Evolutionary conservation across 176 grass and related monocot genomes (phyloP).

Genomic region (Tillandsia fasciculata): DNA sequence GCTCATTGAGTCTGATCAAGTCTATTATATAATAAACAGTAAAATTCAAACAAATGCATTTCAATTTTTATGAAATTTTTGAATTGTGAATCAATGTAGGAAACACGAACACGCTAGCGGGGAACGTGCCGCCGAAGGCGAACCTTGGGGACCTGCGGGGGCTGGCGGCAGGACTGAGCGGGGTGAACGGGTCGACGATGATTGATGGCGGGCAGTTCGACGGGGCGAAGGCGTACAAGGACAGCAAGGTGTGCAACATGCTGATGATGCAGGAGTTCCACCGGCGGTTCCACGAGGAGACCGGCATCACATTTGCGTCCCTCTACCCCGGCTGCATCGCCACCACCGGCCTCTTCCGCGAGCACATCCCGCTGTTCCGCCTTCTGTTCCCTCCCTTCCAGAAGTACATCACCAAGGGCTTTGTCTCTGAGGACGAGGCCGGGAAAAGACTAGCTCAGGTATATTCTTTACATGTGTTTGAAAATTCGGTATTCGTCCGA

Average conservation of each 20-base stretch:
- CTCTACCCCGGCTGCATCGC: conserved; percentile 96
- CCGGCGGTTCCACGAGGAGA: conserved; percentile 80
- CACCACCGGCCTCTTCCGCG: conserved; percentile 82
- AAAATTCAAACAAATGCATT: too few relatives aligned
- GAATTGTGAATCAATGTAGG: conserved; percentile 22
- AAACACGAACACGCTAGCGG: conserved; percentile 82
- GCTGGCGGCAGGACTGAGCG: conserved; percentile 58
- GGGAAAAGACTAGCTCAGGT: conserved; percentile 90
- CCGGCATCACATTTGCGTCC: conserved; percentile 73
- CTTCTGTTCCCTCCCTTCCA: conserved; percentile 89
- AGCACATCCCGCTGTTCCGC: conserved; percentile 80
- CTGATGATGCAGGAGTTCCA: conserved; percentile 95
- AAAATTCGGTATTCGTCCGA: too few relatives aligned
- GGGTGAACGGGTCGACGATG: conserved; percentile 55
- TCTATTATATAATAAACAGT: too few relatives aligned
- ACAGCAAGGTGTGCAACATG: conserved; percentile 99
- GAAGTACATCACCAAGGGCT: conserved; percentile 97
- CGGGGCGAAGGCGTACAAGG: conserved; percentile 97
- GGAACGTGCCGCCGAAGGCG: conserved; percentile 95
- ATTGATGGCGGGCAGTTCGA: conserved; percentile 88
- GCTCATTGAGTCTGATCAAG: too few relatives aligned
- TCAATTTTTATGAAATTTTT: too few relatives aligned
- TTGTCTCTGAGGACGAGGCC: conserved; percentile 88
- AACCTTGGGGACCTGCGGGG: conserved; percentile 84
- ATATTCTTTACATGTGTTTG: not conserved